Evolutionary conservation across 805 yeast species (phyloP).

Genomic region (Zygoascus ofunaensis): DNA sequence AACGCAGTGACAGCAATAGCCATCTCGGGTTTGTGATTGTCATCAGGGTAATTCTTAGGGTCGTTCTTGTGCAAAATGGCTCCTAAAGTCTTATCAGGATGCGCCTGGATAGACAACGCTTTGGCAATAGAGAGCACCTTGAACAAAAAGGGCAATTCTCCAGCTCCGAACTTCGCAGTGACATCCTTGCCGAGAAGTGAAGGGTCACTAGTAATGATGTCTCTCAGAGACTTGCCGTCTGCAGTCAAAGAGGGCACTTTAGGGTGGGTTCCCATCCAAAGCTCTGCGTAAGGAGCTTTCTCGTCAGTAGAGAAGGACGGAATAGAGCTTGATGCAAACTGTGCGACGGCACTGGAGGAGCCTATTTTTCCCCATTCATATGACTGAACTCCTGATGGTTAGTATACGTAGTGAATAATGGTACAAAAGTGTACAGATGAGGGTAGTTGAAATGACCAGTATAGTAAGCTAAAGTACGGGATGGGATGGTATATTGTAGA

Average conservation of each 20-base stretch:
- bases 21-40: constrained; percentile 99
- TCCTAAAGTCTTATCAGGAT: constrained; percentile 86
- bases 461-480: too few relatives aligned
- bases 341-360: constrained; percentile 77
- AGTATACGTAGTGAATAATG: too few relatives aligned
- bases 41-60: constrained; percentile 94
- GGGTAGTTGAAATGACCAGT: too few relatives aligned
- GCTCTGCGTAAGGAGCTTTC: constrained; percentile 83
- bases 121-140: constrained; percentile 89
- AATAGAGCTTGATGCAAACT: constrained; percentile 66
- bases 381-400: constrained; percentile 53
- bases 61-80: constrained; percentile 66
- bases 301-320: constrained; percentile 55
- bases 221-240: constrained; percentile 53
- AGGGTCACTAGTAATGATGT: constrained; percentile 46
- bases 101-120: constrained; percentile 94
- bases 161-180: constrained; percentile 56
- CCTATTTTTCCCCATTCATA: constrained; percentile 90
- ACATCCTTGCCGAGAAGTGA: constrained; percentile 50
- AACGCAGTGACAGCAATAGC: constrained; percentile 93
- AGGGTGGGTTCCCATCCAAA: constrained; percentile 99
- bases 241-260: constrained; percentile 68
- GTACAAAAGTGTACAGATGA: too few relatives aligned
- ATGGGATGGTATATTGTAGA: too few relatives aligned
- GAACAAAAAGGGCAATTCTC: constrained; percentile 83